phyloP scores from a whole-genome alignment of 1,284 basidiomycete species.

The Sporisorium reilianum region DNA sequence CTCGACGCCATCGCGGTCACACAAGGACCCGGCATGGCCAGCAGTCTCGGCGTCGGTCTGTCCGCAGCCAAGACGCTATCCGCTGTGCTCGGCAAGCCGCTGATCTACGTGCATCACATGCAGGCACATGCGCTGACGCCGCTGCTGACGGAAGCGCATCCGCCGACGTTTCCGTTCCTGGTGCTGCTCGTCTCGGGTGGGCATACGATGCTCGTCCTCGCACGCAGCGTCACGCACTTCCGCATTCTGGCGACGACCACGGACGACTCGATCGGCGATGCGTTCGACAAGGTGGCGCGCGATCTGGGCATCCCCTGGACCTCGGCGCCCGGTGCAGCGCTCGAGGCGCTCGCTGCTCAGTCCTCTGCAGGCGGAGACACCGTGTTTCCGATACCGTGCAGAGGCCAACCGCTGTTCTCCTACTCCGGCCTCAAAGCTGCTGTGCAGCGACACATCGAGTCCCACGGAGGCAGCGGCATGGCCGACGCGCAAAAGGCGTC shows the following conservation, averaged over 20 bases:
- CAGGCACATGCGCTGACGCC: slow-evolving; percentile 51
- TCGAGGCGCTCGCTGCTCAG: slow-evolving; percentile 42
- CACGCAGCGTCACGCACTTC: slow-evolving; percentile 40
- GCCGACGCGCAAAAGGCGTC: slow-evolving; percentile 1
- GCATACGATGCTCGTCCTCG: slow-evolving; percentile 65
- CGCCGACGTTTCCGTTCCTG: slow-evolving; percentile 62
- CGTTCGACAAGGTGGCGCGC: slow-evolving; percentile 65
- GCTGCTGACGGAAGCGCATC: slow-evolving; percentile 37
- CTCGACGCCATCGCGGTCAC: slow-evolving; percentile 67
- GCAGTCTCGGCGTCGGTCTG: slow-evolving; percentile 59
- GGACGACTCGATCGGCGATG: slow-evolving; percentile 66
- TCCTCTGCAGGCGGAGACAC: background rate
- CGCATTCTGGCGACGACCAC: slow-evolving; percentile 57
- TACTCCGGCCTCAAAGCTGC: slow-evolving; percentile 63
- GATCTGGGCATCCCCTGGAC: slow-evolving; percentile 61
- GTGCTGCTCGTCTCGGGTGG: slow-evolving; percentile 66
- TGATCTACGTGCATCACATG: slow-evolving; percentile 68
- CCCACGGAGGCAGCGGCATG: slow-evolving; percentile 3
- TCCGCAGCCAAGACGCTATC: slow-evolving; percentile 60
- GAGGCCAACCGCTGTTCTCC: slow-evolving; percentile 55
- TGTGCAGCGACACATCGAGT: slow-evolving; percentile 39
- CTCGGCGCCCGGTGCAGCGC: slow-evolving; percentile 58
- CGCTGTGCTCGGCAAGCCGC: slow-evolving; percentile 51
- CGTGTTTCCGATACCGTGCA: slow-evolving; percentile 51
- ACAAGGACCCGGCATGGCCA: slow-evolving; percentile 65